Base-by-base conservation (phyloP, 129 eudicot genomes). In the Solidago caesia region DNA sequence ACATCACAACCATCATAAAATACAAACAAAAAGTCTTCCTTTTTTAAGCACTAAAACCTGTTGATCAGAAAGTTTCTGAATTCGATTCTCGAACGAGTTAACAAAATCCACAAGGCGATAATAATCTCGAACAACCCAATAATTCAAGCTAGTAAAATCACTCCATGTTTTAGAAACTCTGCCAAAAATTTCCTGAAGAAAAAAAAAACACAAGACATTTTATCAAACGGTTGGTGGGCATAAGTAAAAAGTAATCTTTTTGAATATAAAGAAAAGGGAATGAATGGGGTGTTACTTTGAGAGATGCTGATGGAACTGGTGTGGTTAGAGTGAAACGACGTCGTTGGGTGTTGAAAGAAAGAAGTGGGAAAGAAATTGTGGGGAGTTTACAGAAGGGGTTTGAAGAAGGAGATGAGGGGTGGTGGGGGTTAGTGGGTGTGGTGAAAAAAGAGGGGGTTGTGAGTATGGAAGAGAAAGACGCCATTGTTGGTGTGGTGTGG, bases 121-220 rank as follows among this genome's bases (percentile, higher is more conserved):
- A 76, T 95, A 95, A 75, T 95, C 99, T 73, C 80, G 84, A 44
- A 95, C 96, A 73, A 95, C 96, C 97, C 97, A 95, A 46, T 87
- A 75, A 80, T 91, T 91, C 69, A 85, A 83, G 87, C 99, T 85
- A 15, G 87, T 82, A 5, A 85, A 67, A 46, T 91, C 92, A 4
- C 78, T 79, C 89, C 89, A 95, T 42, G 80, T 74, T 83, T 90
- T 90, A 43, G 80, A 76, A 52, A 77, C 62, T 14, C 70, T 82
- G 55, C 89, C 92, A 21, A 85, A 45, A 59, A 77, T 79, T 49
- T 85, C 98, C 98, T 93, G 66, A 70, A 74, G 70, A 21, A 55
- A n/a, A 77, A 59, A 67, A 9, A n/a, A 62, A n/a, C 1, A 3
- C 4, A 14, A 71, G 77, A 63, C 85, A 82, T 77, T 79, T 67